Conservation (phyloP, 768 basidiomycete genomes). For the Dioszegia aurantiaca region DNA sequence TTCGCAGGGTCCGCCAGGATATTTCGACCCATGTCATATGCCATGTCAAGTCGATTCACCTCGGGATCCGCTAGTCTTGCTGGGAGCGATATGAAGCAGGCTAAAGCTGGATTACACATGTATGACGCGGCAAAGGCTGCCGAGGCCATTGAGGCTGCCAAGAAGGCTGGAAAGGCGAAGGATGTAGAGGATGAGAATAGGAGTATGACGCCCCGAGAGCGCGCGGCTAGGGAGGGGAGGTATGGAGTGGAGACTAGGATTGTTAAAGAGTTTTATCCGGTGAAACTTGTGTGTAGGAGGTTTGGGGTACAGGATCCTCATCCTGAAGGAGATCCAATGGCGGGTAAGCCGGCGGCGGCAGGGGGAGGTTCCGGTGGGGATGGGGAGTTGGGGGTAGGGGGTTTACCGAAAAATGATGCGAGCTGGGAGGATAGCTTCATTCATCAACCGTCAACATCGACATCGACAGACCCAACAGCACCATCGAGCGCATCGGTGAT, state of each 20-base stretch:
- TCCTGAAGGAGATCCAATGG: slow-evolving; percentile 54
- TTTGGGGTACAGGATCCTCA: slow-evolving; percentile 89
- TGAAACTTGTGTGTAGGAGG: slow-evolving; percentile 81
- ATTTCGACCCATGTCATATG: slow-evolving; percentile 86
- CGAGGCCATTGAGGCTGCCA: slow-evolving; percentile 48
- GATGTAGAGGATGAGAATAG: slow-evolving; percentile 57
- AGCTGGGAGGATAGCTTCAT: slow-evolving; percentile 47
- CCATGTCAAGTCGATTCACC: slow-evolving; percentile 93
- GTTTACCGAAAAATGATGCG: slow-evolving; percentile 40
- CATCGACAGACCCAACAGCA: background rate
- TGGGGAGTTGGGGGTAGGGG: slow-evolving; percentile 9
- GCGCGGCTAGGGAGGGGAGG: slow-evolving; percentile 83
- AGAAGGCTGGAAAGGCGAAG: background rate
- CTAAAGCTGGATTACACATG: slow-evolving; percentile 53
- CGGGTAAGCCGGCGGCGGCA: background rate
- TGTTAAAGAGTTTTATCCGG: slow-evolving; percentile 71
- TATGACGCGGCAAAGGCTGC: slow-evolving; percentile 52
- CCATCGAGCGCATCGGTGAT: background rate
- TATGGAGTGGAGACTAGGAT: slow-evolving; percentile 84
- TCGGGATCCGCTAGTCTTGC: slow-evolving; percentile 61
- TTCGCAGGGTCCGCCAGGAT: slow-evolving; percentile 82
- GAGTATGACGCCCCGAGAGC: slow-evolving; percentile 63
- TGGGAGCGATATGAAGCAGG: slow-evolving; percentile 46
- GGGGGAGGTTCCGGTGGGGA: no score
- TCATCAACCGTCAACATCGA: slow-evolving; percentile 23